These are phyloP conservation scores for Ascodesmis nigricans DNA, from an alignment of 495 filamentous ascomycete species.

Conservation along the genomic window DNA sequence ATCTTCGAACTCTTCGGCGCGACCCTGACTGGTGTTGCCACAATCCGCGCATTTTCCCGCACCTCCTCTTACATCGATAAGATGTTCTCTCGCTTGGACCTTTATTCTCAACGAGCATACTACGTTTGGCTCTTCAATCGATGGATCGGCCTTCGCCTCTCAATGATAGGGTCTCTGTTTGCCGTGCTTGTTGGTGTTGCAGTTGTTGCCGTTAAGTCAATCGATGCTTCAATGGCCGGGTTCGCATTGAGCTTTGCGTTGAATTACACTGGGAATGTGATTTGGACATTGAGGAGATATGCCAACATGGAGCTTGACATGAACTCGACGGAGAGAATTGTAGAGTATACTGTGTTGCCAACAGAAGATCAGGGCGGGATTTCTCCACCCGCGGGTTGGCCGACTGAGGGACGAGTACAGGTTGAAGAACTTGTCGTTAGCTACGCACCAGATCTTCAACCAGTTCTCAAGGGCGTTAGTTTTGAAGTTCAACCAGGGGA, in stretches of 20 bases:
- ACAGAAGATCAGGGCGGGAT: constrained; percentile 41
- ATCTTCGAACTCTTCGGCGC: constrained; percentile 59
- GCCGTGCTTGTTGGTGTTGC: constrained; percentile 38
- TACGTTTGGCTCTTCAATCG: constrained; percentile 48
- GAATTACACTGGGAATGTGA: constrained; percentile 31
- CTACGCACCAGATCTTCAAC: constrained; percentile 55
- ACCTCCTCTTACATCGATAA: constrained; percentile 37
- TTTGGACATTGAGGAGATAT: constrained; percentile 39
- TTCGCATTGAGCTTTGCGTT: constrained; percentile 46
- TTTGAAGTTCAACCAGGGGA: constrained; percentile 52
- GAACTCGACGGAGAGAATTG: constrained; percentile 63
- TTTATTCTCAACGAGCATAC: constrained; percentile 39
- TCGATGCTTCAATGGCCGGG: constrained; percentile 56
- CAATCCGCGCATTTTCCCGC: constrained; percentile 54
- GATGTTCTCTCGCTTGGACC: constrained; percentile 46
- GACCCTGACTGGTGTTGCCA: constrained; percentile 45
- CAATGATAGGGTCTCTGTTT: constrained; percentile 47
- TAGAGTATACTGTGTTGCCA: constrained; percentile 53
- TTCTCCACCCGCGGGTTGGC: constrained; percentile 57
- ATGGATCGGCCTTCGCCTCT: constrained; percentile 55
- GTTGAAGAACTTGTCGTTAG: constrained; percentile 49
- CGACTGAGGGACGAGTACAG: constrained; percentile 50
- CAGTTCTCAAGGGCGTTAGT: constrained; percentile 50
- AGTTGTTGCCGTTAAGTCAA: constrained; percentile 37
- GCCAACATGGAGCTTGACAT: constrained; percentile 53